Percentiles rank a stretch among this genome's conserved stretches.
These are phyloP conservation scores for Waltergamsia citrina DNA, from an alignment of 2,329 filamentous ascomycete genomes.

Conservation along the genomic window DNA sequence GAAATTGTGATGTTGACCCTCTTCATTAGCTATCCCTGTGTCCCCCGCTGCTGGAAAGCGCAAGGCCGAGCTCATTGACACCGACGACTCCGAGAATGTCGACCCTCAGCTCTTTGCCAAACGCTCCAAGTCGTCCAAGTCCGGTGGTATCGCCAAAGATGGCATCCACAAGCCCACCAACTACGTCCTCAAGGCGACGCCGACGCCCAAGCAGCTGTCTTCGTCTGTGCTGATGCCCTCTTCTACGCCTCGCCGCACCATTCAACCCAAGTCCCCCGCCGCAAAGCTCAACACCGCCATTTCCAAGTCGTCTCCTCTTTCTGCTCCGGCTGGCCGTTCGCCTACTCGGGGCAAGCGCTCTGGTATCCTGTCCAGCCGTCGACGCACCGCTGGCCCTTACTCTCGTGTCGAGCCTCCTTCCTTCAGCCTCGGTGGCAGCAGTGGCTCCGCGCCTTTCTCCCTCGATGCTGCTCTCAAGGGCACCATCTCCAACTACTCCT, in stretches of 20 bases:
- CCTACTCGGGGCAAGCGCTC: slow-evolving; percentile 63
- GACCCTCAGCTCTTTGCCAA: slow-evolving; percentile 49
- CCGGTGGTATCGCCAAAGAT: slow-evolving; percentile 26
- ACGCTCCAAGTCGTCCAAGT: slow-evolving; percentile 43
- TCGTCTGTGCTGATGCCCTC: slow-evolving; percentile 17
- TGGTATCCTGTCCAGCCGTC: slow-evolving; percentile 58
- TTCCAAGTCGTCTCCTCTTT: slow-evolving; percentile 42
- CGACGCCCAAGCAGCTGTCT: slow-evolving; percentile 16
- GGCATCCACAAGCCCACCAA: slow-evolving; percentile 33
- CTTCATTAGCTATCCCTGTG: slow-evolving; percentile 2
- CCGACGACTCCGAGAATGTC: slow-evolving; percentile 51
- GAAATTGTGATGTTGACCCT: too few species aligned
- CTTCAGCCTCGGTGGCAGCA: slow-evolving; percentile 36
- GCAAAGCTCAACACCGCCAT: slow-evolving; percentile 32
- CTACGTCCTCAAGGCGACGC: slow-evolving; percentile 32
- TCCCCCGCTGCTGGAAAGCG: slow-evolving; percentile 35
- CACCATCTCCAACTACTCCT: slow-evolving; percentile 55
- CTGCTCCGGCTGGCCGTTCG: slow-evolving; percentile 71
- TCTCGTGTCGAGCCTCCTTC: slow-evolving; percentile 63
- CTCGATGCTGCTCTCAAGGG: slow-evolving; percentile 76
- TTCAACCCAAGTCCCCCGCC: slow-evolving; percentile 44
- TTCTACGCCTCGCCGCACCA: slow-evolving; percentile 28
- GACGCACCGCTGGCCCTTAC: slow-evolving; percentile 53
- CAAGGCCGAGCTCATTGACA: slow-evolving; percentile 45
- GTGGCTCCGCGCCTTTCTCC: slow-evolving; percentile 57